Evolutionary conservation across 2,329 filamentous ascomycete genomes (phyloP).

Genomic region (Furcasterigmium furcatum): DNA sequence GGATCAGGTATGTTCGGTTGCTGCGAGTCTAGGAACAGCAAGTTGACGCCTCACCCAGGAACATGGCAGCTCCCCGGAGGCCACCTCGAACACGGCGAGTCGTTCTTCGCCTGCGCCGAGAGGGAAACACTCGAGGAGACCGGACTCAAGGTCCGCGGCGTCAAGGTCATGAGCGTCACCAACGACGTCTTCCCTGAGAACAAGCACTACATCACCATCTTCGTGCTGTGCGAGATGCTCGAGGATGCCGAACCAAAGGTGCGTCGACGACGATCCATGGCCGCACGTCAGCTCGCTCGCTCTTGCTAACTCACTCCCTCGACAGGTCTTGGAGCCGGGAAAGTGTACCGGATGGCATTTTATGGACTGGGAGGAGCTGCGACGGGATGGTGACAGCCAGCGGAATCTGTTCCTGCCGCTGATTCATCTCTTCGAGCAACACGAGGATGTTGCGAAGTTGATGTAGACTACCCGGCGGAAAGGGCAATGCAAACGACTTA

Average conservation of each 20-base stretch:
- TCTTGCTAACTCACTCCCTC: not conserved
- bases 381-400: slow-evolving; percentile 9
- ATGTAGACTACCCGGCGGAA: not conserved
- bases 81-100: slow-evolving; percentile 69
- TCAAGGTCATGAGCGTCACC: slow-evolving; percentile 56
- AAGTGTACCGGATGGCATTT: slow-evolving; percentile 51
- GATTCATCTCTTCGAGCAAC: slow-evolving; percentile 22
- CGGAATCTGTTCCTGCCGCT: slow-evolving; percentile 28
- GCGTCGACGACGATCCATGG: not conserved
- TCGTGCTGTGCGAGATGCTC: slow-evolving; percentile 51
- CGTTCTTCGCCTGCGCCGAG: slow-evolving; percentile 56
- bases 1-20: slow-evolving; percentile 44
- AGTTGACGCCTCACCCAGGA: slow-evolving; percentile 32
- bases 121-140: slow-evolving; percentile 73
- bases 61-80: slow-evolving; percentile 70
- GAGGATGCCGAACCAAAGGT: slow-evolving; percentile 17
- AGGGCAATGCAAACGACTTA: too few species aligned
- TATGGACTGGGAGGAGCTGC: slow-evolving; percentile 40
- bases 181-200: slow-evolving; percentile 63
- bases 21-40: too few species aligned
- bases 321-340: slow-evolving; percentile 38
- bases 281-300: not conserved
- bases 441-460: slow-evolving; percentile 14
- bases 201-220: slow-evolving; percentile 75
- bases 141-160: slow-evolving; percentile 49